phyloP scores from a whole-genome alignment of 768 basidiomycete genomes.

The Lyophyllum atratum region DNA sequence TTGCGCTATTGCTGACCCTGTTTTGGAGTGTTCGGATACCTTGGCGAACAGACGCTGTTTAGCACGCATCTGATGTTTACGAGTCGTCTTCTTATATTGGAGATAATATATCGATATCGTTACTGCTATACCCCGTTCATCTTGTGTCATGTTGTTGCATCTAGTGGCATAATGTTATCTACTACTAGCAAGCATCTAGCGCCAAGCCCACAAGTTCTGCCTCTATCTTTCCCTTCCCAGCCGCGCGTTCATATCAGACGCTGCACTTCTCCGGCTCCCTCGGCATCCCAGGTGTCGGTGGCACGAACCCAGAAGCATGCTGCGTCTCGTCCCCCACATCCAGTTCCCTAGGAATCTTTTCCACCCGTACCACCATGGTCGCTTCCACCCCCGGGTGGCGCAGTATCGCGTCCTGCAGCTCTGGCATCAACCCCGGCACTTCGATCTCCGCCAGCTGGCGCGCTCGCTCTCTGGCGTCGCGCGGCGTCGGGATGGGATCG shows the following conservation, averaged over 20 bases:
- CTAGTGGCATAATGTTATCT: not conserved
- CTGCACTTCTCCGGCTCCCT: not conserved
- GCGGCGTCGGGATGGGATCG: not conserved
- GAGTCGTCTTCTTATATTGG: slow-evolving; percentile 11
- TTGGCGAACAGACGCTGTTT: slow-evolving; percentile 1
- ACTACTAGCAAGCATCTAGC: not conserved
- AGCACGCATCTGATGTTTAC: slow-evolving; percentile 6
- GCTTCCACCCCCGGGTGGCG: not conserved
- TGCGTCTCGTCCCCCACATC: not conserved
- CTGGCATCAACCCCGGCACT: not conserved
- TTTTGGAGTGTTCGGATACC: slow-evolving; percentile 10
- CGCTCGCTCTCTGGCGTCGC: not conserved
- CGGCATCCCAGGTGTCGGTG: not conserved
- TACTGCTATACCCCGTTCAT: slow-evolving; percentile 5
- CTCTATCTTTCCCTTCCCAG: not conserved
- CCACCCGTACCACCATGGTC: not conserved
- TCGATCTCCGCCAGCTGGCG: not conserved
- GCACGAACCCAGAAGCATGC: slow-evolving; percentile 1
- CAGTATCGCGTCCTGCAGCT: slow-evolving; percentile 1
- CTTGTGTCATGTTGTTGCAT: not conserved
- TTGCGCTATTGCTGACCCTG: not conserved
- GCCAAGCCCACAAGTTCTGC: not conserved
- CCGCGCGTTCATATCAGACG: not conserved
- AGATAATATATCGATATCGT: slow-evolving; percentile 16
- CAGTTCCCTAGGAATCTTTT: not conserved